Base-by-base conservation (phyloP, 108 stramenopile genomes). In the Cylindrotheca closterium region DNA sequence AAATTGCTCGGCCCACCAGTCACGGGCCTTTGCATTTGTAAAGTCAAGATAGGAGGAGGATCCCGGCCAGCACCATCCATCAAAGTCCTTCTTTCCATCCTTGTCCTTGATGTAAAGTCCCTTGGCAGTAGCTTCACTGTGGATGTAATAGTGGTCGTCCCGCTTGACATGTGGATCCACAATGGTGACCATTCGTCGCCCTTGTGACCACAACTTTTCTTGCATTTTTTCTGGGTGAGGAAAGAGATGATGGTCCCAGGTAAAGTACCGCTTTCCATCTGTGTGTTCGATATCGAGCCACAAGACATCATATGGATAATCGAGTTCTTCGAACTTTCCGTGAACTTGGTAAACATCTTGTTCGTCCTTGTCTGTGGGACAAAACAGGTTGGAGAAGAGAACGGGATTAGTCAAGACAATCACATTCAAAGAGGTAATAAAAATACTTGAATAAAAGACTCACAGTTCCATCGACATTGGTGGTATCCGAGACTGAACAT, bases 61-160 rank as follows among this genome's bases (percentile, higher is more conserved):
- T 3, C 99, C 99, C 30, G 99, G 97, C 99, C 99, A 99, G 81
- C 99, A 99, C 97, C 97, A 99, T n/a, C 99, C 99, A 70, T 99
- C 97, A 63, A 82, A 98, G 60, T 98, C 98, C 56, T 91, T 93
- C 10, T 55, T 58, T 22, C 96, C 96, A 70, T 81, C 73, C 50
- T 83, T 90, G 57, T 97, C 94, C 75, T 98, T 97, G 63, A 99
- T 80, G 82, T 99, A 99, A 30, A 96, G 67, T 0, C 96, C 96
- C 57, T 85, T 88, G 1, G 79, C 51, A 7, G 92, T 92, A 4
- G 98, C 98, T 79, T 98, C 96, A 60, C 90, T 94, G 68, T 99
- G 97, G 46, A 99, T 85, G 57, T 88, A 81, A 71, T 96, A 99
- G 56, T 83, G 67, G 32, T 74, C 47, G 73, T 99, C 99, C 0